phyloP scores from a whole-genome alignment of 495 filamentous ascomycete genomes.

The Margaritispora aquatica region DNA sequence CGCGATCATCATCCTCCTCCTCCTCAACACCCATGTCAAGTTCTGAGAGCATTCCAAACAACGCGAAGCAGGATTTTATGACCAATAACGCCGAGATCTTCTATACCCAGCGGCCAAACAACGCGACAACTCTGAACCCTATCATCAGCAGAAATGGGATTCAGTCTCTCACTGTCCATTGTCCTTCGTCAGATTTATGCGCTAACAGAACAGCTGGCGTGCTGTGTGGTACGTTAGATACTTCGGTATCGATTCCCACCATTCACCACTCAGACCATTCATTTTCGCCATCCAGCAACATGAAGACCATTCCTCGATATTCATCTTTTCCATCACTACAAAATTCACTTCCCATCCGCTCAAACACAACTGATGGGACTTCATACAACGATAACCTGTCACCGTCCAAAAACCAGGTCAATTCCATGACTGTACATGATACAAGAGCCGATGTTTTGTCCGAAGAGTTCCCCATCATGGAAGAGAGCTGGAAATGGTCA shows the following conservation, averaged over 20 bases:
- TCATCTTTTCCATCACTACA: neutral
- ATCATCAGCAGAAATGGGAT: neutral
- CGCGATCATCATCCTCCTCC: no score
- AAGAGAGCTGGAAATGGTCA: neutral
- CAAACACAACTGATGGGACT: neutral
- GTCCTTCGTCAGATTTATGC: neutral
- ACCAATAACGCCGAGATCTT: neutral
- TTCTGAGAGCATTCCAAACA: no score
- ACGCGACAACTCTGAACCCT: neutral
- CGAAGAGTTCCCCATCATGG: neutral
- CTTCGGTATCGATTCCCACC: neutral
- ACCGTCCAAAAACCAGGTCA: neutral
- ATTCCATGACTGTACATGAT: no score
- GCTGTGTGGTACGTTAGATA: neutral
- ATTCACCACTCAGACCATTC: neutral
- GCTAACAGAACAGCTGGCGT: neutral
- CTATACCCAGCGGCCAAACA: neutral
- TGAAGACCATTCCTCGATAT: neutral
- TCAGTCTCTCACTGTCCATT: neutral
- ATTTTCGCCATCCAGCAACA: neutral
- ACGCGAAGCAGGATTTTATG: neutral
- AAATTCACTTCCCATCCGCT: neutral
- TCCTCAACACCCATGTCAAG: no score
- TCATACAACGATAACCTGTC: neutral
- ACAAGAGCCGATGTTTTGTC: no score